These are phyloP conservation scores for Huiozyma naganishii DNA, from an alignment of 805 yeast species.

Conservation along the genomic window DNA sequence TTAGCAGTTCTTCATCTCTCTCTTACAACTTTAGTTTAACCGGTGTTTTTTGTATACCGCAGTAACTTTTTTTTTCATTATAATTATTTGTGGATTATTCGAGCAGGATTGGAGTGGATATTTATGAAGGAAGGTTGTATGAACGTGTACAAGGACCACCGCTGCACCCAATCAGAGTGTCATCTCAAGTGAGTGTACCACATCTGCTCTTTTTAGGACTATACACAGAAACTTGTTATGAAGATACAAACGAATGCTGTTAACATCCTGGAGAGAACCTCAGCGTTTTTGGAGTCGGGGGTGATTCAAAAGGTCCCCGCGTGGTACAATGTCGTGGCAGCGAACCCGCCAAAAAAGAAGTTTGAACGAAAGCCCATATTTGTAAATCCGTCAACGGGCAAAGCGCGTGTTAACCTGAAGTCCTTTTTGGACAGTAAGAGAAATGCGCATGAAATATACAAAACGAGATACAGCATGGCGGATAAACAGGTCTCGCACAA, in stretches of 20 bases:
- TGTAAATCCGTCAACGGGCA: conserved; percentile 13
- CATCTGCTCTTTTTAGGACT: no score
- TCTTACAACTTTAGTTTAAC: no score
- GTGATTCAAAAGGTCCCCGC: conserved; percentile 64
- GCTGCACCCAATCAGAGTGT: no score
- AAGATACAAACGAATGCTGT: conserved; percentile 70
- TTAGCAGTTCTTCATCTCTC: no score
- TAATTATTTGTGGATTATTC: no score
- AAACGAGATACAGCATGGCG: conserved; percentile 23
- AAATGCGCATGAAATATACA: conserved; percentile 20
- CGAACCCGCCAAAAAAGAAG: conserved; percentile 67
- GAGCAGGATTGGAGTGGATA: no score
- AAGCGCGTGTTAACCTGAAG: conserved; percentile 7
- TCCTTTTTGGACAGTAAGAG: conserved; percentile 6
- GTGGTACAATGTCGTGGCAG: conserved; percentile 81
- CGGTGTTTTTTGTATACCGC: no score
- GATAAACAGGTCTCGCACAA: conserved; percentile 14
- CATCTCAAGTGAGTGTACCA: no score
- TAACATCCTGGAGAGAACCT: conserved; percentile 68
- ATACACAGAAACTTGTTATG: conserved; percentile 28
- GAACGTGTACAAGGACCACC: no score
- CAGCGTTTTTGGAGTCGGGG: conserved; percentile 63
- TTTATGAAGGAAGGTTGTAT: no score
- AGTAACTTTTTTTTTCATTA: no score
- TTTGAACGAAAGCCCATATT: conserved; percentile 29